Base-by-base conservation (phyloP, 768 basidiomycete species). In the Neoboletus brunneissimus region DNA sequence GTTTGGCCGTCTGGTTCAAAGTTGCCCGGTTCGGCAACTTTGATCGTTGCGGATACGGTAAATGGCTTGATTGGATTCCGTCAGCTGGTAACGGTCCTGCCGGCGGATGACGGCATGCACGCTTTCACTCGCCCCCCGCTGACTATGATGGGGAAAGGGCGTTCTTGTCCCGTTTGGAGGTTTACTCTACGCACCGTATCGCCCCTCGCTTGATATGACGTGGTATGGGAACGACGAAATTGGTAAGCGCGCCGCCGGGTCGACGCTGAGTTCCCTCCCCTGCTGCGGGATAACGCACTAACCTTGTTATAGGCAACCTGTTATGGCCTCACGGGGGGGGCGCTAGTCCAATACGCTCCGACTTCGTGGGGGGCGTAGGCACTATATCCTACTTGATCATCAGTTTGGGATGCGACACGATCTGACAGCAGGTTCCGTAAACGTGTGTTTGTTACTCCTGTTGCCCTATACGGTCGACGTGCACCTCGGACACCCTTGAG, bases 11-110 rank as follows among this genome's bases (percentile, higher is more conserved):
- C 52, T 38, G 51, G 61, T 48, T n/a, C 61, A 40, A 34, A 59
- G 8, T 63, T 59, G 31, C 61, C 61, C 6, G 0, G 35, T 51
- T 43, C 7, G 52, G 55, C 20, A 45, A 46, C 34, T 40, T 29
- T 18, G 32, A 20, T 31, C 1, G 32, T 18, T 23, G 29, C n/a
- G 25, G 40, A 15, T 49, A 25, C 48, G 25, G 42, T 41, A 58
- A 58, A 63, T 46, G 59, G 18, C 2, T 34, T 45, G 58, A 59
- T 60, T 34, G 18, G 9, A 52, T 53, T 16, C 29, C 51, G 41
- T 23, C 27, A 34, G 16, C 44, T 48, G 58, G 43, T 20, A 5
- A 15, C 38, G 29, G 27, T n/a, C 29, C 27, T 44, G 46, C 40
- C 32, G 31, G 15, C 34, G 34, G 29, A 27, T 60, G 51, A 48